Conservation (phyloP, 148 eudicot genomes). For the Selenicereus undatus region DNA sequence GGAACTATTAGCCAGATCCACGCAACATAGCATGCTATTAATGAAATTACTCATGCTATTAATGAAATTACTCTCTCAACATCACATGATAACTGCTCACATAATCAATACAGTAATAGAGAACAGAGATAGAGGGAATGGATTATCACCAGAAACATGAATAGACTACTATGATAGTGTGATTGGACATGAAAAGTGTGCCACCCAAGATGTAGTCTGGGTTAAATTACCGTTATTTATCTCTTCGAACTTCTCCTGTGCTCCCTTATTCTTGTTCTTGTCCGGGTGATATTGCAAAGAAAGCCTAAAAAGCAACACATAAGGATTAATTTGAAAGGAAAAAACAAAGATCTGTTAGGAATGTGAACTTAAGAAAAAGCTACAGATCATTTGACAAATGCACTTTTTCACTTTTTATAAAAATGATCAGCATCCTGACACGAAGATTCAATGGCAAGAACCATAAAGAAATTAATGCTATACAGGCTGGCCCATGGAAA, state of each 20-base stretch:
- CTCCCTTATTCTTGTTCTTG: constrained; percentile 89
- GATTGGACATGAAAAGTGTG: not conserved
- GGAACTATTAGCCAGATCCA: not conserved
- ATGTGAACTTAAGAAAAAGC: not conserved
- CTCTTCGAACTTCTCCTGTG: constrained; percentile 89
- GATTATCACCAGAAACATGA: not conserved
- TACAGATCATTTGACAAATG: not conserved
- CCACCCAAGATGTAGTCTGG: not conserved
- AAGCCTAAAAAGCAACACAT: constrained; percentile 46
- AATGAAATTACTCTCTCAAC: not conserved
- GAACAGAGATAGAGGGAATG: not conserved
- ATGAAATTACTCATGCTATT: not conserved
- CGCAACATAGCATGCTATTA: not conserved
- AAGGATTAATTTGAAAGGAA: not conserved
- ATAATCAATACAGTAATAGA: not conserved
- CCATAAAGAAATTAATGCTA: not conserved
- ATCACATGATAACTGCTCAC: not conserved
- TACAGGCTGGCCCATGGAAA: not conserved
- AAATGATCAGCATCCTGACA: not conserved
- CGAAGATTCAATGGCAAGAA: not conserved
- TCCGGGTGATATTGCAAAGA: constrained; percentile 95
- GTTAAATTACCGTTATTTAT: constrained; percentile 68
- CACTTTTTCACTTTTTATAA: not conserved
- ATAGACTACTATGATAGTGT: not conserved
- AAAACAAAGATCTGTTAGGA: not conserved